Conservation (phyloP, 805 yeast genomes). For the Isabelozyma gotoi region DNA sequence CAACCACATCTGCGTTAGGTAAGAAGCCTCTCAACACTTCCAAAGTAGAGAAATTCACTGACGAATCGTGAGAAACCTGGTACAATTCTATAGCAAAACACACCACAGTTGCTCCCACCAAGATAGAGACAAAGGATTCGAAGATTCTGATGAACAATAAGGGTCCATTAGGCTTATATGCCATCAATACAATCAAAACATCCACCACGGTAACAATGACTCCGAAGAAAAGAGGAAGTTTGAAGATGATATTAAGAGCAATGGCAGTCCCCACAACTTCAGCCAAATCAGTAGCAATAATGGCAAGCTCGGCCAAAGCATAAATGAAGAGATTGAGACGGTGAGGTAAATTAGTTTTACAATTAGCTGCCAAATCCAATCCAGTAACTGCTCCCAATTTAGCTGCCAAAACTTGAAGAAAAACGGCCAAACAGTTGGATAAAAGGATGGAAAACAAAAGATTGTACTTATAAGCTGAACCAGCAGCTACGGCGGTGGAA, state of each 20-base stretch:
- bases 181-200: constrained; percentile 80
- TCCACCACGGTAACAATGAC: constrained; percentile 84
- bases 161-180: constrained; percentile 83
- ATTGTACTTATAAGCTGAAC: constrained; percentile 81
- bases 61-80: constrained; percentile 53
- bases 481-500: constrained; percentile 91
- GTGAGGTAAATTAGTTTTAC: constrained; percentile 70
- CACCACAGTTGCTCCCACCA: constrained; percentile 79
- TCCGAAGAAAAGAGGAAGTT: constrained; percentile 78
- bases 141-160: constrained; percentile 74
- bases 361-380: constrained; percentile 82
- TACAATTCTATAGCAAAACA: constrained; percentile 81
- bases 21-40: constrained; percentile 60
- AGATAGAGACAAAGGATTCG: constrained; percentile 74
- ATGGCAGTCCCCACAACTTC: constrained; percentile 98
- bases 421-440: constrained; percentile 83
- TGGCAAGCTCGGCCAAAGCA: constrained; percentile 82
- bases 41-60: constrained; percentile 41
- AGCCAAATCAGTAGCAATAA: constrained; percentile 93
- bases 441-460: constrained; percentile 74
- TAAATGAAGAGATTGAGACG: constrained; percentile 63
- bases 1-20: constrained; percentile 48
- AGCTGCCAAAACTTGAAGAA: constrained; percentile 81
- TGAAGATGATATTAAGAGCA: constrained; percentile 78
- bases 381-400: constrained; percentile 95